Evolutionary conservation across 345 rosid genomes (phyloP), one percentile per base, ranked within the genome.

Genomic region (Garcia nutans): DNA sequence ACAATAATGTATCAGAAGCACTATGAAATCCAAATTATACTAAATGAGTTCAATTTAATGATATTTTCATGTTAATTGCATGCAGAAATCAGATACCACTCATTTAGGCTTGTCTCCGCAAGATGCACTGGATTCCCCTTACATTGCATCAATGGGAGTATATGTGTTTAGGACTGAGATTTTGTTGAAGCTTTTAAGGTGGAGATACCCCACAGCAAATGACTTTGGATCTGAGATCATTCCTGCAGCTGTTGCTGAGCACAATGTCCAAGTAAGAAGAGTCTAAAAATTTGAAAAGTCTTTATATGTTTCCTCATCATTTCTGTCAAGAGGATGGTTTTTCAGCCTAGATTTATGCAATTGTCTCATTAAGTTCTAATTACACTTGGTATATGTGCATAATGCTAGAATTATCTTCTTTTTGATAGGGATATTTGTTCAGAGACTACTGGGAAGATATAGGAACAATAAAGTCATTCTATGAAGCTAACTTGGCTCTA

Each of bases 391-490:
- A 2, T 56, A 28, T 33, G 55, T 33, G 55, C 20, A 5, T 49
- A 28, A 20, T 59, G 33, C 31, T 31, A 15, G 3, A n/a, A 16
- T 10, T 45, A 33, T 22, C 13, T 52, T 50, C 70, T 65, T 52
- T 55, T 78, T 63, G 33, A 66, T 82, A 94, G 98, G 93, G 87
- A 66, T 95, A 90, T 82, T 65, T 87, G 19, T 95, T 87, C 80
- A 82, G 84, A 84, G 99, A 95, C 82, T 95, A 95, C 74, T 95
- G 97, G 96, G 97, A 95, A 77, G 99, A 95, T 68, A 95, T 95
- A 4, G 99, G 99, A 83, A 95, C 97, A 23, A 89, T 95, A 65
- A 89, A 81, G 82, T 80, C 97, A 72, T 95, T 95, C 76, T 91
- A 93, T 42, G 97, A 95, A 84, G 97, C 97, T 77, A 95, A 95